Base-by-base conservation (phyloP, 176 grass and related monocot species). In the Elymus sibiricus region DNA sequence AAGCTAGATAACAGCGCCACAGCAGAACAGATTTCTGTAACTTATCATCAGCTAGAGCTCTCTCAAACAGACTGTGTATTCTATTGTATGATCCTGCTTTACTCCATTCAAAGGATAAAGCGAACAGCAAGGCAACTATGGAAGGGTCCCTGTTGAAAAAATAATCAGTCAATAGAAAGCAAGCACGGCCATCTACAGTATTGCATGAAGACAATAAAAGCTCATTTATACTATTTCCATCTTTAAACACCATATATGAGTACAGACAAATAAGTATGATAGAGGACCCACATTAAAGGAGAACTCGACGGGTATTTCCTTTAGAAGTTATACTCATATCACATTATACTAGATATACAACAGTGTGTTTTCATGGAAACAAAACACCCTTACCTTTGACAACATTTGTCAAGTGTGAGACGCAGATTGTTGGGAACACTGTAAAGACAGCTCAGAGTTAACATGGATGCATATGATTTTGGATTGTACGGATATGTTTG, bases 1-100 rank as follows among this genome's bases (percentile, higher is more conserved):
- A 98, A 73, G 88, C 86, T 85, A 98, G 90, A 88, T 95, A 98
- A 82, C 86, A 92, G 37, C 92, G 91, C 96, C 96, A 98, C 38
- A 98, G 80, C 44, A 98, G 64, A 66, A 98, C 93, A 46, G 96
- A 98, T 66, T 98, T 95, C 82, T 98, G 93, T 68, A 95, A 91
- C 68, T 95, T 94, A 68, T 92, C 86, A 90, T 92, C 83, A 77
- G 90, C 60, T 78, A 98, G 64, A 77, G 97, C 97, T 91, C 86
- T 98, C 87, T 98, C 97, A 82, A 95, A 98, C 29, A 98, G 62
- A 76, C 88, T 82, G 29, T 98, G 96, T 58, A 98, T 95, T 86
- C 97, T 94, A 81, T 94, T 94, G 62, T 86, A 68, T 56, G 97
- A 98, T 70, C 87, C 97, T 43, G 85, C 53, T 83, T 88, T 95